Evolutionary conservation across 768 basidiomycete species (phyloP).

Genomic region (Omphalotus guepiniiformis): DNA sequence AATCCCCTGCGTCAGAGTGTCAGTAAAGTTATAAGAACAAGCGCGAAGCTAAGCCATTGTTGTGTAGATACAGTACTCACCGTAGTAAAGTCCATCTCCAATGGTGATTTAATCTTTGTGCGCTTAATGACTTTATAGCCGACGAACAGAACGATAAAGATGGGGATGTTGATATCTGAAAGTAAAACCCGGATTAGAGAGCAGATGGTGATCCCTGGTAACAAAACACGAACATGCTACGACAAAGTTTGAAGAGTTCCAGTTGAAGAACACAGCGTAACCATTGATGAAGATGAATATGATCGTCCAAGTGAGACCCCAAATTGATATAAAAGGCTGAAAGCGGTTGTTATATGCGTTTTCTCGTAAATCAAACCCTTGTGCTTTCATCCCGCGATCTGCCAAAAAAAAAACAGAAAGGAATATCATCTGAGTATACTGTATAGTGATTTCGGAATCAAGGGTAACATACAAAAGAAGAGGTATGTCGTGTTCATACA

Average conservation of each 20-base stretch:
- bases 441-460: no score
- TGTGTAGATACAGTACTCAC: no score
- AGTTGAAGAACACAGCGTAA: constrained; percentile 60
- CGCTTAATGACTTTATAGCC: constrained; percentile 39
- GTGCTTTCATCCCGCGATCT: constrained; percentile 59
- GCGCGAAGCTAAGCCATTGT: not conserved
- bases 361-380: constrained; percentile 57
- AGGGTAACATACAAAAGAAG: constrained; percentile 54
- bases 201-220: not conserved
- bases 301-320: constrained; percentile 62
- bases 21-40: not conserved
- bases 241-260: constrained; percentile 50
- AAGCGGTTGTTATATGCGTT: constrained; percentile 59
- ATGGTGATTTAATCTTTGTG: constrained; percentile 48
- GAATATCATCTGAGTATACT: no score
- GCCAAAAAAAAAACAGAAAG: not conserved
- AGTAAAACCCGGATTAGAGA: not conserved
- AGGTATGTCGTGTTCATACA: constrained; percentile 69
- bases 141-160: constrained; percentile 38
- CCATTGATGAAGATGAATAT: constrained; percentile 55
- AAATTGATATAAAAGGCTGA: constrained; percentile 67
- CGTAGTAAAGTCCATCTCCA: constrained; percentile 71
- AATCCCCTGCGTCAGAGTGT: constrained; percentile 43
- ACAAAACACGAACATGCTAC: constrained; percentile 19
- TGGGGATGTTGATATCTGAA: constrained; percentile 45